Percentiles rank a stretch among this genome's conserved stretches.
These are phyloP conservation scores for Suillus ampliporus DNA, from an alignment of 768 basidiomycete species.

Conservation along the genomic window DNA sequence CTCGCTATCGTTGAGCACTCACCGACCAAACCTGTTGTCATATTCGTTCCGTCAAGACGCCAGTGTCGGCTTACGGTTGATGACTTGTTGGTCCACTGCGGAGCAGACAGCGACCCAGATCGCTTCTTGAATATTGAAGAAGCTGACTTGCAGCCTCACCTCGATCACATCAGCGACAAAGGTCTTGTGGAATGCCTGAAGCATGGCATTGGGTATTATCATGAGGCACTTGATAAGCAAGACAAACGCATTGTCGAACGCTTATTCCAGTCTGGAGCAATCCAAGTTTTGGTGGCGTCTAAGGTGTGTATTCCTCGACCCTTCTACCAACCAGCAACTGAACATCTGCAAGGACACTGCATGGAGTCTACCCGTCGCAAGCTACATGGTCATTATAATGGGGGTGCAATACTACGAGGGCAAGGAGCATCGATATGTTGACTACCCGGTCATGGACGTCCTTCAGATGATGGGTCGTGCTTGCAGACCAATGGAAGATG, in stretches of 20 bases:
- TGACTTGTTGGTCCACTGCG: slow-evolving; percentile 87
- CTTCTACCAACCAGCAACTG: not conserved
- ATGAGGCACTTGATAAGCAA: slow-evolving; percentile 90
- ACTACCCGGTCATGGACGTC: slow-evolving; percentile 98
- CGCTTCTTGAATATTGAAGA: slow-evolving; percentile 90
- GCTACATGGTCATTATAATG: slow-evolving; percentile 99
- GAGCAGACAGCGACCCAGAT: slow-evolving; percentile 83
- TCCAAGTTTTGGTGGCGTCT: slow-evolving; percentile 93
- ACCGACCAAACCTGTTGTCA: slow-evolving; percentile 82
- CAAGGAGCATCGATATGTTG: slow-evolving; percentile 96
- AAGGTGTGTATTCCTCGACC: slow-evolving; percentile 58
- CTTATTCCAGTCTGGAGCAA: slow-evolving; percentile 91
- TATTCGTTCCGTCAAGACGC: slow-evolving; percentile 91
- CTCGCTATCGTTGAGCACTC: slow-evolving; percentile 91
- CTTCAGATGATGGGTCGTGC: slow-evolving; percentile 99
- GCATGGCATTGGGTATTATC: slow-evolving; percentile 94
- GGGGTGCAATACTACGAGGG: slow-evolving; percentile 98
- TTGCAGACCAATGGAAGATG: slow-evolving; percentile 88
- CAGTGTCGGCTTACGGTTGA: slow-evolving; percentile 95
- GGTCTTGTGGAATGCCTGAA: slow-evolving; percentile 80
- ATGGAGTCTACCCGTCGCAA: slow-evolving; percentile 92
- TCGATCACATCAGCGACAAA: slow-evolving; percentile 82
- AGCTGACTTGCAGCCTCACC: slow-evolving; percentile 82
- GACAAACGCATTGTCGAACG: slow-evolving; percentile 95
- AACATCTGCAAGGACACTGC: slow-evolving; percentile 76